Evolutionary conservation across 2,329 filamentous ascomycete species (phyloP), one percentile per base, ranked within the genome.

Genomic region (Plectosphaerella cucumerina): DNA sequence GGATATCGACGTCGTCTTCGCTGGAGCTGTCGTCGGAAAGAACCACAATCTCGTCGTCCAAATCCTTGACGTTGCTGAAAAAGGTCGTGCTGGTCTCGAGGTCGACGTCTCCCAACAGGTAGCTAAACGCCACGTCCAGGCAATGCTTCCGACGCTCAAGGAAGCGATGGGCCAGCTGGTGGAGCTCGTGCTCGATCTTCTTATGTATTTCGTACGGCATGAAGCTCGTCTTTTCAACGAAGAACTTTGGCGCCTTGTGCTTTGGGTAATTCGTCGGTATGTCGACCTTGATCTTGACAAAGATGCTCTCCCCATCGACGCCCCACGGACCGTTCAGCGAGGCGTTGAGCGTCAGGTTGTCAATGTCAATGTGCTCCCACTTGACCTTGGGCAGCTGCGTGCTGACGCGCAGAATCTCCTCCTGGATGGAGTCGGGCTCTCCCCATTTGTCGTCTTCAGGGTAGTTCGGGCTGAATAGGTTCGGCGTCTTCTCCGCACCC

Each of bases 11-110:
- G 20, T 92, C 89, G 57, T 90, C 87, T 55, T 90, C 87, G 60
- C 89, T 95, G 3, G 90, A 97, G 58, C 89, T 93, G 57, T 94
- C 90, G 51, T 89, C 87, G 26, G 74, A 78, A 34, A 84, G 66
- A 3, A 71, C 81, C 52, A 78, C 80, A 6, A 81, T 61, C 44
- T 77, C 75, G 60, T 82, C 77, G 49, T 81, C 82, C 8, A 84
- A 66, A 56, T 88, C 85, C 56, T 84, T 77, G 11, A 86, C 81
- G 55, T 82, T 82, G 55, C 82, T 81, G 60, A 86, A 84, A 54
- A 81, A 78, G 1, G 76, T 78, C 6, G 81, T 81, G 59, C 82
- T 85, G 42, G 71, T 74, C 46, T 82, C 78, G 4, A 86, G 70
- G 57, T 85, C 78, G 15, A 82, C 73, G 61, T 86, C 83, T 39